Conservation (phyloP, 2,329 filamentous ascomycete species). For the Nectriaceae sp. region DNA sequence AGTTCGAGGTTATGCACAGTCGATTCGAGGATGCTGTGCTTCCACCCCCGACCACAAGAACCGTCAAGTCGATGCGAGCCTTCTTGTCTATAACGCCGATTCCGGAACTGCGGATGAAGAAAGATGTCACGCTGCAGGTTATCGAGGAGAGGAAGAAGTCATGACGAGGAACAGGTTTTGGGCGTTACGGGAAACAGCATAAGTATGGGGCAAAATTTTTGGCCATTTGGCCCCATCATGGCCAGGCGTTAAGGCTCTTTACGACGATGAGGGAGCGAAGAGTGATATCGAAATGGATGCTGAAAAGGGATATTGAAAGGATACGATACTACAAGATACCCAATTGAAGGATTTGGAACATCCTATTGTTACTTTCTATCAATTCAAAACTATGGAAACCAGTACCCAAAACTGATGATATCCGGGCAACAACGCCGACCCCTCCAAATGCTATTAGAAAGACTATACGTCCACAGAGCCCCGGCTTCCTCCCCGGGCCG, state of each 20-base stretch:
- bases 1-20: constrained; percentile 60
- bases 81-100: constrained; percentile 58
- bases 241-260: too few relatives aligned
- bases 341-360: constrained; percentile 12
- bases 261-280: too few relatives aligned
- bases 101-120: constrained; percentile 53
- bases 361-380: constrained; percentile 17
- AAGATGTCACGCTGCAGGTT: constrained; percentile 50
- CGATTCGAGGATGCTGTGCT: constrained; percentile 56
- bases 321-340: constrained; percentile 19
- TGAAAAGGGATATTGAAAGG: too few relatives aligned
- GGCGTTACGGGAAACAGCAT: neutral
- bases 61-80: constrained; percentile 58
- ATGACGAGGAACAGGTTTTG: constrained; percentile 4
- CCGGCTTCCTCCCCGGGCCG: neutral
- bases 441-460: constrained; percentile 9
- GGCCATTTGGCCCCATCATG: too few relatives aligned
- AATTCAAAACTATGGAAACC: constrained; percentile 16
- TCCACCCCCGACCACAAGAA: constrained; percentile 46
- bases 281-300: too few relatives aligned
- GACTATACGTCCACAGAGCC: constrained; percentile 3
- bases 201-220: constrained; percentile 1
- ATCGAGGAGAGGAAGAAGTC: constrained; percentile 35
- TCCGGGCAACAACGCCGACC: constrained; percentile 22
- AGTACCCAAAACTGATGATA: constrained; percentile 15